These are phyloP conservation scores for Terfezia boudieri DNA, from an alignment of 495 filamentous ascomycete species.

Conservation along the genomic window DNA sequence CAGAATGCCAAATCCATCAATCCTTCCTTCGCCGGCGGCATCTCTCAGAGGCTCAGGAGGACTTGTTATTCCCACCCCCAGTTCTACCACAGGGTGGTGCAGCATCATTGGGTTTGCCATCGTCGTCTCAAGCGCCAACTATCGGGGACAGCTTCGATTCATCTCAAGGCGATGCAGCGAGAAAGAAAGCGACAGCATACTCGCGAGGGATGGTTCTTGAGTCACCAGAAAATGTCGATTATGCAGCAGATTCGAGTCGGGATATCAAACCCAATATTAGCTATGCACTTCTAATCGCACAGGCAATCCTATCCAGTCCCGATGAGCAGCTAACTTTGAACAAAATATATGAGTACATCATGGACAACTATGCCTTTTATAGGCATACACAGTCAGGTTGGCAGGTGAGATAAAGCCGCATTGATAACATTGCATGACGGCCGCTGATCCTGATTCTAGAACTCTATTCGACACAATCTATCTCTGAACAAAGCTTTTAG, in stretches of 20 bases:
- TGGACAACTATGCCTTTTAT: constrained; percentile 73
- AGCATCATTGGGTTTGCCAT: not conserved
- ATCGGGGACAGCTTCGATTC: constrained; percentile 6
- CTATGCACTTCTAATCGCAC: constrained; percentile 92
- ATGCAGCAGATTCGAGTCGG: constrained; percentile 55
- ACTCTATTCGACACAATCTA: constrained; percentile 88
- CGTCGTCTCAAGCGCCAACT: constrained; percentile 8
- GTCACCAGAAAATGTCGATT: constrained; percentile 59
- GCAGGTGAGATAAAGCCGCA: constrained; percentile 38
- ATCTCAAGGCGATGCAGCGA: constrained; percentile 14
- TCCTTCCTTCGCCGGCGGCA: constrained; percentile 8
- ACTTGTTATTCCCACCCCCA: not conserved
- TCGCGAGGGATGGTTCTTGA: constrained; percentile 50
- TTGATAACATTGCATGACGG: too few relatives aligned
- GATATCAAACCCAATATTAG: constrained; percentile 88
- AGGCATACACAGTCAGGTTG: constrained; percentile 61
- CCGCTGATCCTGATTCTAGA: constrained; percentile 29
- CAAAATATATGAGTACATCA: constrained; percentile 84
- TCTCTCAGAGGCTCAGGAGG: constrained; percentile 1
- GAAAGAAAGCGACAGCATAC: constrained; percentile 33
- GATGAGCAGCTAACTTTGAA: constrained; percentile 73
- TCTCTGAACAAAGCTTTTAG: constrained; percentile 83
- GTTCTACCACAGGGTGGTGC: constrained; percentile 13
- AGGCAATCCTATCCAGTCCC: constrained; percentile 64
- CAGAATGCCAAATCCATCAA: constrained; percentile 16